Evolutionary conservation across 208 protist species (phyloP), one percentile per base, ranked within the genome.

Genomic region (Phytomonas francai): DNA sequence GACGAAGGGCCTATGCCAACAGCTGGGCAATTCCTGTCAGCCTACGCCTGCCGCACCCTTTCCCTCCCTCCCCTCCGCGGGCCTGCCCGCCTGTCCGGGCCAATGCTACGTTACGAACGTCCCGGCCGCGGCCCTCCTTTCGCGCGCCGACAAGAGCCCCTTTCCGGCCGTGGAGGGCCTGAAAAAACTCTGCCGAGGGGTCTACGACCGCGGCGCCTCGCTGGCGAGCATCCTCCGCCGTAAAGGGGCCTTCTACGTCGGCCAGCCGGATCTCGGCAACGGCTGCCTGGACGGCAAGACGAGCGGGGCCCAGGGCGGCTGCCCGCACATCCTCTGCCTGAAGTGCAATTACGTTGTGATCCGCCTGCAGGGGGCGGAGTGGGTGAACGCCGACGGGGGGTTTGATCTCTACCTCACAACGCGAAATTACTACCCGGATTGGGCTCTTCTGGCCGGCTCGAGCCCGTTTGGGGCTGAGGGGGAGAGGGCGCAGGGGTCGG

Each of bases 371-470:
- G 87, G 76, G 0, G 89, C 87, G 3, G 68, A 74, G 59, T 95
- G 89, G 87, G 64, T 81, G 29, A 86, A 95, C 51, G 66, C 42
- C 4, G 63, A 67, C 42, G 88, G 84, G 30, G 32, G 16, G 16
- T 69, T 85, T 9, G 81, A 95, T 61, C 59, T 95, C 16, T 95
- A 95, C 74, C 76, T 95, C 25, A 95, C 89, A 0, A 71, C 83
- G 54, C 85, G 89, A 45, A 95, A 95, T 71, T 92, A 79, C 72
- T 95, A 92, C 74, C 89, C 89, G 0, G 89, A 95, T 70, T 95
- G 89, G 87, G 88, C 85, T 64, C 82, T 81, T 3, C 72, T 95
- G 59, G 85, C 83, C 7, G 78, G 60, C 54, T 73, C 72, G 28
- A 77, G 67, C 42, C 77, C 84, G 29, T 82, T 90, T n/a, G 86